Evolutionary conservation across 2,329 filamentous ascomycete species (phyloP), one percentile per base, ranked within the genome.

Genomic region (Teratosphaeria pseudoeucalypti): DNA sequence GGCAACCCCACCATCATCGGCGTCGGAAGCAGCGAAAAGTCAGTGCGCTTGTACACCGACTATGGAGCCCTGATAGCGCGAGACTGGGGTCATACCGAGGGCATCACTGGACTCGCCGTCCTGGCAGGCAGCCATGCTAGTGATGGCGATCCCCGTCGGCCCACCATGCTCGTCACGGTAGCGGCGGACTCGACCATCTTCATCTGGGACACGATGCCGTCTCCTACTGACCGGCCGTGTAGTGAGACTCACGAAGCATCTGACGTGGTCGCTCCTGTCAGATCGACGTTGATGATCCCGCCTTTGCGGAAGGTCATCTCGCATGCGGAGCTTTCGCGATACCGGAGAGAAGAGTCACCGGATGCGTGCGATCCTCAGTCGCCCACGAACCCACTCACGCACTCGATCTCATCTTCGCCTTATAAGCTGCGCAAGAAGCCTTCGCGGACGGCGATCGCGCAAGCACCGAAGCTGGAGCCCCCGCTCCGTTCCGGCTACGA

Each of bases 1-100:
- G 78, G 80, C 10, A 71, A 84, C 77, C 82, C 85, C 32, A 82
- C 95, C 56, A 80, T 99, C 57, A 81, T 94, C 19, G 92, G 90
- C n/a, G 82, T 94, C 11, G 96, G 92, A 9, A 92, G 92, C 66
- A 96, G 90, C 0, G 94, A 99, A 73, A 99, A 97, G 72, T 97
- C 94, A 0, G 87, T 99, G 59, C 82, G 94, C 39, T 78, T 99
- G 16, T 99, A 99, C 68, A 89, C 96, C 65, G 85, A 87, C 62
- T 85, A 84, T 52, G 92, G 92, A 9, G 76, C 78, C 1, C 86
- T 99, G 60, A 76, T 97, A 32, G 88, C 91, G 56, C 85, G 90
- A 49, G 94, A 97, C 75, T 96, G 91, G 84, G 94, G 94, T 1
- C 94, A 99, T 67, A 96, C 92, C 0, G 92, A 96, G 70, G 88